Conservation (phyloP, 1,284 basidiomycete genomes). For the Termitomyces sp. region DNA sequence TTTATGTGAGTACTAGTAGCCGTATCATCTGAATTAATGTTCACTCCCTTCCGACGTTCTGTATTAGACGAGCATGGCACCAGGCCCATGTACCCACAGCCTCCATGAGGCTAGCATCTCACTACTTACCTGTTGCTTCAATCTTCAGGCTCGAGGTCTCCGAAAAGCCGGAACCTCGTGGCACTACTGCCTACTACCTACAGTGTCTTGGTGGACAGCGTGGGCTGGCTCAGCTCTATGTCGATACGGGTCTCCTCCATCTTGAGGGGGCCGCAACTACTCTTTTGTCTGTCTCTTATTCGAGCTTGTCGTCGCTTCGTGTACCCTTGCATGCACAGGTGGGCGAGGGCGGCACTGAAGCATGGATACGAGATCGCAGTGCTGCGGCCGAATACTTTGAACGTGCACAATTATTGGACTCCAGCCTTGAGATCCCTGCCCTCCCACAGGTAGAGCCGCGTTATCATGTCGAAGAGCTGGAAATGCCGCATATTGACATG, state of each 20-base stretch:
- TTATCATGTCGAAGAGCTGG: constrained; percentile 40
- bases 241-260: constrained; percentile 70
- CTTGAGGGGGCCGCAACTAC: constrained; percentile 67
- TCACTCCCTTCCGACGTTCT: background rate
- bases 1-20: constrained; percentile 52
- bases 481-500: constrained; percentile 58
- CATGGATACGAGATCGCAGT: constrained; percentile 67
- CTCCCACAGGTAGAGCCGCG: constrained; percentile 42
- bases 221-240: constrained; percentile 66
- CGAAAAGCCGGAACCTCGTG: constrained; percentile 37
- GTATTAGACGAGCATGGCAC: constrained; percentile 70
- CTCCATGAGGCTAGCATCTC: constrained; percentile 66
- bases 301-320: constrained; percentile 69
- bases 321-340: constrained; percentile 43
- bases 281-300: constrained; percentile 63
- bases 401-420: constrained; percentile 52
- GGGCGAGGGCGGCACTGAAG: constrained; percentile 51
- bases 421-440: constrained; percentile 60
- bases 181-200: constrained; percentile 55
- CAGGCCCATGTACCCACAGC: constrained; percentile 68
- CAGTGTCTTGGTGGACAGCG: constrained; percentile 56
- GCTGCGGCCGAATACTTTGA: constrained; percentile 66
- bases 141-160: constrained; percentile 31
- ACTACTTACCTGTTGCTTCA: constrained; percentile 57
- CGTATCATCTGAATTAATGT: background rate